Percentiles rank a stretch among this genome's conserved stretches.
These are phyloP conservation scores for Erysimum cheiranthoides DNA, from an alignment of 345 rosid genomes.

Conservation along the genomic window DNA sequence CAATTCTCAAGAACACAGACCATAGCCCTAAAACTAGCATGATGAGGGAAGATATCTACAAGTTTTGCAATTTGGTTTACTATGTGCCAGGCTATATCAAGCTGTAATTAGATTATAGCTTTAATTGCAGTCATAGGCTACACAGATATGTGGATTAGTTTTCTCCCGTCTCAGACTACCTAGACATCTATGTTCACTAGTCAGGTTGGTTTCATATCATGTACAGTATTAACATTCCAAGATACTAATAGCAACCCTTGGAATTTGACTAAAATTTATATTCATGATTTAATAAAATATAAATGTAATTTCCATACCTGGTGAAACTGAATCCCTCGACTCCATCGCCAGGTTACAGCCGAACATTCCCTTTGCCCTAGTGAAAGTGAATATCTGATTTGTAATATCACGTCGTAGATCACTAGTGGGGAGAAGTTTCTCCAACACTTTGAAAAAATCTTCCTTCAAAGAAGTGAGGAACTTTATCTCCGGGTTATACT, in stretches of 20 bases:
- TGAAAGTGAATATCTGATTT: slow-evolving; percentile 72
- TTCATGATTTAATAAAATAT: not conserved
- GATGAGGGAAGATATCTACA: not conserved
- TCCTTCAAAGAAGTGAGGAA: slow-evolving; percentile 75
- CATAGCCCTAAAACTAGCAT: slow-evolving; percentile 18
- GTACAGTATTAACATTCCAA: not conserved
- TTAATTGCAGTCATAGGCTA: slow-evolving; percentile 13
- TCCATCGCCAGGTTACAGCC: slow-evolving; percentile 85
- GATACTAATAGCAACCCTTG: not conserved
- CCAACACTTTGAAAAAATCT: slow-evolving; percentile 79
- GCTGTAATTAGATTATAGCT: slow-evolving; percentile 10
- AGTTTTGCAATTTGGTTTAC: not conserved
- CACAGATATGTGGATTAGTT: slow-evolving; percentile 9
- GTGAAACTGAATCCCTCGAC: slow-evolving; percentile 74
- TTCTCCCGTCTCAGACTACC: slow-evolving; percentile 6
- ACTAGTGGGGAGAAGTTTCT: slow-evolving; percentile 89
- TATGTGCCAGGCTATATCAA: slow-evolving; percentile 12
- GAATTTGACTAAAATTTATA: not conserved
- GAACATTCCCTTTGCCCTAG: slow-evolving; percentile 82
- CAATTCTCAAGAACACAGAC: slow-evolving; percentile 3
- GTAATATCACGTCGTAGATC: slow-evolving; percentile 83
- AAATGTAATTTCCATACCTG: slow-evolving; percentile 56
- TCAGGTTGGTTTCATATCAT: not conserved
- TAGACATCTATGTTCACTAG: slow-evolving; percentile 12
- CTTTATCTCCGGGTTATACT: slow-evolving; percentile 81